These are phyloP conservation scores for Metarhizium humberi DNA, from an alignment of 2,329 filamentous ascomycete species.

Conservation along the genomic window DNA sequence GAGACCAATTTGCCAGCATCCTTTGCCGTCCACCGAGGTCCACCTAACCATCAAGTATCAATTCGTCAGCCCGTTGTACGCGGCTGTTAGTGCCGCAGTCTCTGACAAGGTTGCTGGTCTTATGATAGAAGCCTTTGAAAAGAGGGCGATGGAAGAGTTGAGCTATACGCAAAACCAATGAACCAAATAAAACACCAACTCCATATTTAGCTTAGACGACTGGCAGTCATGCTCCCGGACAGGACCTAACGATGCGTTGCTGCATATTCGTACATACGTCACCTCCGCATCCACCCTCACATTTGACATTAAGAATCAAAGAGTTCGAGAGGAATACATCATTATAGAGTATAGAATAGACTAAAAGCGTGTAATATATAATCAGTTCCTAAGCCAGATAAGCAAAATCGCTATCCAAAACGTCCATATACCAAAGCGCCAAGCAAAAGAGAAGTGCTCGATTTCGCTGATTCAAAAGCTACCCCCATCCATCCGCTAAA, in stretches of 20 bases:
- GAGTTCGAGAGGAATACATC: neutral
- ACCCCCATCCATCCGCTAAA: neutral
- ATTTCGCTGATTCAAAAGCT: neutral
- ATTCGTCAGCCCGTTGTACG: constrained; percentile 85
- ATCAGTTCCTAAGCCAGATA: constrained; percentile 16
- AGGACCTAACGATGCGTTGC: neutral
- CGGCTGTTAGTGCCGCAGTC: constrained; percentile 68
- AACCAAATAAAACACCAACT: neutral
- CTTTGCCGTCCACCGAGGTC: constrained; percentile 52
- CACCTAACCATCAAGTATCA: constrained; percentile 68
- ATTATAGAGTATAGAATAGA: constrained; percentile 1
- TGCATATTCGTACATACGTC: neutral
- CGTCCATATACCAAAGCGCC: neutral
- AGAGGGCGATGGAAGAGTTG: constrained; percentile 50
- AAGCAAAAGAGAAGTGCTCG: neutral
- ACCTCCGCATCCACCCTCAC: neutral
- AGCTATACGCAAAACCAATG: neutral
- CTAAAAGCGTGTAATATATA: neutral
- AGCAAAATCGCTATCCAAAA: constrained; percentile 9
- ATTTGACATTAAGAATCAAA: neutral
- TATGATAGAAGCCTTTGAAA: constrained; percentile 93
- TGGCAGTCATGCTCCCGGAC: neutral
- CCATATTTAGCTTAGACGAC: neutral
- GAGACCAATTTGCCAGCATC: constrained; percentile 26
- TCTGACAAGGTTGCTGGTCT: constrained; percentile 75